phyloP scores from a whole-genome alignment of 805 yeast genomes.

The Lipomyces spencermartinsiae region DNA sequence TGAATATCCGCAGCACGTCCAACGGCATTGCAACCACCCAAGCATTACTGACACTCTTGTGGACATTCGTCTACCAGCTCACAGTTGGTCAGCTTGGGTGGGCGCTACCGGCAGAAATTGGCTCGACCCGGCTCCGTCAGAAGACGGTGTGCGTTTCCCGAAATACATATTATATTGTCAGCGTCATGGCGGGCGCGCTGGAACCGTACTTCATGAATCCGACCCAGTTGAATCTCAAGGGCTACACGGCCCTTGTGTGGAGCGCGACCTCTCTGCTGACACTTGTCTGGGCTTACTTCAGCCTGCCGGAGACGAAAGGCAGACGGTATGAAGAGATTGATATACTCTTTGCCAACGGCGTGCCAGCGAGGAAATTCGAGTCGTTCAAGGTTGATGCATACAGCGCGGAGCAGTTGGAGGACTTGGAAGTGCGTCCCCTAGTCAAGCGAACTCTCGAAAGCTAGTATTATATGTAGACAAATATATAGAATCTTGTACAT shows the following conservation, averaged over 20 bases:
- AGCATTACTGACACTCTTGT: conserved; percentile 47
- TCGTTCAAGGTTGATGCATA: conserved; percentile 34
- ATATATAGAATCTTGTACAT: too few relatives aligned
- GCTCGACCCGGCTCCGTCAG: conserved; percentile 52
- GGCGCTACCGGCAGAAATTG: conserved; percentile 52
- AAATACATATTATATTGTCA: conserved; percentile 41
- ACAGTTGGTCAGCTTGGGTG: conserved; percentile 55
- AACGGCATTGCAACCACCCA: conserved; percentile 15
- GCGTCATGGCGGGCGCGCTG: conserved; percentile 38
- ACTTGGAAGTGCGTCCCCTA: conserved; percentile 1
- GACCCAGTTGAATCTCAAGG: conserved; percentile 53
- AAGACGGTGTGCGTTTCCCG: conserved; percentile 54
- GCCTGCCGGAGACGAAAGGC: conserved; percentile 64
- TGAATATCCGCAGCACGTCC: conserved; percentile 27
- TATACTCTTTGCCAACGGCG: conserved; percentile 52
- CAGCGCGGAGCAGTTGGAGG: not conserved
- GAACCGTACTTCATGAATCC: conserved; percentile 60
- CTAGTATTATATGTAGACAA: too few relatives aligned
- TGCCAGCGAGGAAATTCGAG: conserved; percentile 44
- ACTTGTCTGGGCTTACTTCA: conserved; percentile 55
- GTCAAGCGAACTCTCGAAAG: not conserved
- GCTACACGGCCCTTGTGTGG: conserved; percentile 58
- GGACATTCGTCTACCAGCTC: conserved; percentile 55
- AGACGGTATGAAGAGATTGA: conserved; percentile 68
- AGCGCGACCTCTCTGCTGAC: conserved; percentile 48